Percentiles rank a stretch among this genome's conserved stretches.
These are phyloP conservation scores for Rhizopogon vesiculosus DNA, from an alignment of 768 basidiomycete species.

Conservation along the genomic window DNA sequence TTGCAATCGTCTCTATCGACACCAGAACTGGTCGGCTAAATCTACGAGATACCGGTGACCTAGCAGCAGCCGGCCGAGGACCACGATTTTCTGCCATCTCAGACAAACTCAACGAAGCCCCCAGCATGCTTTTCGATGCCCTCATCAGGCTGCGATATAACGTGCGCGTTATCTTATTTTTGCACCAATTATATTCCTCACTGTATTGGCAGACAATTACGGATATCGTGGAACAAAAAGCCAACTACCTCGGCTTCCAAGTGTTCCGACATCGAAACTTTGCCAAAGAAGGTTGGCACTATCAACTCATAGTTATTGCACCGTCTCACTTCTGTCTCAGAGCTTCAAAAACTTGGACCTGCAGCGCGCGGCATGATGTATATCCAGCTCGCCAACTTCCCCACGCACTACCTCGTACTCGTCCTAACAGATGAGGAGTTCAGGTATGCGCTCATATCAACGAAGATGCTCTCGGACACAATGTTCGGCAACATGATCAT, in stretches of 20 bases:
- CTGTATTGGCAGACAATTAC: conserved; percentile 64
- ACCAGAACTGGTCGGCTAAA: conserved; percentile 74
- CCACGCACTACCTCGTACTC: conserved; percentile 79
- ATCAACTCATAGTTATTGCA: background rate
- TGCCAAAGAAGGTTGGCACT: conserved; percentile 48
- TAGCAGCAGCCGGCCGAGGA: conserved; percentile 68
- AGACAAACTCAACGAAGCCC: conserved; percentile 67
- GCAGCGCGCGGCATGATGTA: conserved; percentile 59
- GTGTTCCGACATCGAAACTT: conserved; percentile 69
- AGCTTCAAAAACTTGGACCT: conserved; percentile 66
- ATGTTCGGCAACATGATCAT: conserved; percentile 59
- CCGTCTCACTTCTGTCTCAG: conserved; percentile 30
- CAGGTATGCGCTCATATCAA: conserved; percentile 77
- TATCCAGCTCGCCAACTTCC: conserved; percentile 74
- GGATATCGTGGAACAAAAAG: conserved; percentile 80
- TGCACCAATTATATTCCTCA: background rate
- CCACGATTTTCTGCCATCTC: conserved; percentile 57
- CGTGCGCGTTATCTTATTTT: conserved; percentile 37
- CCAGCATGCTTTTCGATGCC: conserved; percentile 50
- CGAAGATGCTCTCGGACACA: conserved; percentile 47
- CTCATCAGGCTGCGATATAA: conserved; percentile 56
- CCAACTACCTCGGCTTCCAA: conserved; percentile 78
- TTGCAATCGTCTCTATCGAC: conserved; percentile 75
- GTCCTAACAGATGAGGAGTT: conserved; percentile 76
- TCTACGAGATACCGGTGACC: conserved; percentile 76